These are phyloP conservation scores for Chrysosporium queenslandicum DNA, from an alignment of 2,329 filamentous ascomycete species.

Conservation along the genomic window DNA sequence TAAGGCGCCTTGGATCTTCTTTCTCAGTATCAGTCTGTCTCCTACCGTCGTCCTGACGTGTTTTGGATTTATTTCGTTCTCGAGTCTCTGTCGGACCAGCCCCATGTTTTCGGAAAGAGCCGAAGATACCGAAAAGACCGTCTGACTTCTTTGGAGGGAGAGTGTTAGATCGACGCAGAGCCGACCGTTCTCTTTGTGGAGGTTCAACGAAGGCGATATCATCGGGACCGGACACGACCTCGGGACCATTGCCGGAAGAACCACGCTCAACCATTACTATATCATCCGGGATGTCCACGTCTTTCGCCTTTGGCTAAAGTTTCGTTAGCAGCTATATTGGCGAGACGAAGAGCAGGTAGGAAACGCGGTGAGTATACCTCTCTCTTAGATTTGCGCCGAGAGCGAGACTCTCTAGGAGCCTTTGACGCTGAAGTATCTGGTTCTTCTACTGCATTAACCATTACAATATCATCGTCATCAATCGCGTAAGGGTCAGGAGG, in stretches of 20 bases:
- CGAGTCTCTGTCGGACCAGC: constrained; percentile 25
- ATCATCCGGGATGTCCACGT: constrained; percentile 38
- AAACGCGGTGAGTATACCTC: constrained; percentile 26
- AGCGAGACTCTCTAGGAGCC: constrained; percentile 26
- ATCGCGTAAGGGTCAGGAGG: constrained; percentile 51
- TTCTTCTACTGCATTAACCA: constrained; percentile 45
- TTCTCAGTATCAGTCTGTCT: constrained; percentile 30
- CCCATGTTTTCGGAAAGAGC: constrained; percentile 32
- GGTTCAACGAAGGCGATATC: constrained; percentile 45
- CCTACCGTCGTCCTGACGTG: constrained; percentile 28
- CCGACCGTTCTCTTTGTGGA: constrained; percentile 40
- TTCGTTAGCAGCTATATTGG: constrained; percentile 12
- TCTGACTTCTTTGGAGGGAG: constrained; percentile 49
- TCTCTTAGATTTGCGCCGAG: constrained; percentile 29
- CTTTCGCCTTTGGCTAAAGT: constrained; percentile 26
- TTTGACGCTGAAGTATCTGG: constrained; percentile 26
- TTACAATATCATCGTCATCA: constrained; percentile 53
- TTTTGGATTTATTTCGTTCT: constrained; percentile 31
- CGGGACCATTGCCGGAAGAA: constrained; percentile 36
- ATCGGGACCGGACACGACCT: constrained; percentile 40
- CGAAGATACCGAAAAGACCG: constrained; percentile 54
- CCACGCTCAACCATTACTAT: constrained; percentile 46
- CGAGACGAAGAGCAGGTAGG: not conserved
- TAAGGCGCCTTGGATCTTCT: constrained; percentile 27
- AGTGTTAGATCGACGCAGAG: constrained; percentile 53